Percentiles rank a stretch among this genome's conserved stretches.
Evolutionary conservation across 2,329 filamentous ascomycete genomes (phyloP).

Genomic region (Coniella vitis): DNA sequence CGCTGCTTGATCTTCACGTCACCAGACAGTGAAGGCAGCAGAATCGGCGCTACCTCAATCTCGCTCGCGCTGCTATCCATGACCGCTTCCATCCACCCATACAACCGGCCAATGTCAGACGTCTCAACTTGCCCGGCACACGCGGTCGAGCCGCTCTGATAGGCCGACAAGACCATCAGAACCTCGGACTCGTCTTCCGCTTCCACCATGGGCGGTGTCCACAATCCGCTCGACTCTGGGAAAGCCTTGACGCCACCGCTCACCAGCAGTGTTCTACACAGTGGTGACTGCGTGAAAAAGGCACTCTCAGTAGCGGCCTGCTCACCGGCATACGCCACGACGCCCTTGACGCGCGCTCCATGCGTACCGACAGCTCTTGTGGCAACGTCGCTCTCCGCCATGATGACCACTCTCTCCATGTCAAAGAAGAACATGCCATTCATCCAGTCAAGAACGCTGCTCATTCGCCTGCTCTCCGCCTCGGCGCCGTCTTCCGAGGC

Average conservation of each 20-base stretch:
- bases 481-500: slow-evolving; percentile 54
- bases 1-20: neutral
- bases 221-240: neutral
- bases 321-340: slow-evolving; percentile 1
- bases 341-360: slow-evolving; percentile 2
- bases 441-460: slow-evolving; percentile 56
- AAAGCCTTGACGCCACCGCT: neutral
- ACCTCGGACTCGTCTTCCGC: neutral
- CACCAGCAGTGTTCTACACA: slow-evolving; percentile 6
- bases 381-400: slow-evolving; percentile 31
- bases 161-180: neutral
- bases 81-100: slow-evolving; percentile 1
- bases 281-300: neutral
- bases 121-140: neutral
- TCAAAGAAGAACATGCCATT: slow-evolving; percentile 43
- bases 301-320: neutral
- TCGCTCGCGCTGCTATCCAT: neutral
- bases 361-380: neutral
- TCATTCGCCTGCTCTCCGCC: slow-evolving; percentile 55
- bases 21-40: neutral
- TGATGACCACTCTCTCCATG: slow-evolving; percentile 49
- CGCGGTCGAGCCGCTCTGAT: neutral
- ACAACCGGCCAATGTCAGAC: neutral
- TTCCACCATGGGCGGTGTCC: slow-evolving; percentile 2
- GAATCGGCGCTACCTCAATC: neutral